These are phyloP conservation scores for Phytophthora megakarya DNA, from an alignment of 352 stramenopile genomes.

Conservation along the genomic window DNA sequence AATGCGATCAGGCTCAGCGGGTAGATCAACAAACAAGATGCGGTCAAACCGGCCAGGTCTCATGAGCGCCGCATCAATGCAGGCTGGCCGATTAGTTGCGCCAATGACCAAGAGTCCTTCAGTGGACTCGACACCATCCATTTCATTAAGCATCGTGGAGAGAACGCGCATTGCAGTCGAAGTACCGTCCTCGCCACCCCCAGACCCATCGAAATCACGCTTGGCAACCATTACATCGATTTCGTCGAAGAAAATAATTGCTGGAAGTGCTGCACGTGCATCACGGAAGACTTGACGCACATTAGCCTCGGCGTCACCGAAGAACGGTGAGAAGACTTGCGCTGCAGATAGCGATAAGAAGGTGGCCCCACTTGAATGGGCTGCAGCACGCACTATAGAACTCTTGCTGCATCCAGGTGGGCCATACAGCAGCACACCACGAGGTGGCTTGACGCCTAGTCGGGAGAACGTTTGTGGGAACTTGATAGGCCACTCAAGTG, in stretches of 20 bases:
- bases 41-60: conserved; percentile 96
- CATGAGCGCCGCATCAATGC: conserved; percentile 97
- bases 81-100: conserved; percentile 97
- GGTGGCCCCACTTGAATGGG: conserved; percentile 71
- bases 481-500: conserved; percentile 88
- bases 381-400: conserved; percentile 84
- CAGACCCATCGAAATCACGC: conserved; percentile 62
- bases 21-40: conserved; percentile 95
- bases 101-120: conserved; percentile 97
- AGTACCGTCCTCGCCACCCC: conserved; percentile 42
- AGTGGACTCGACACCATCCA: conserved; percentile 95
- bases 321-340: conserved; percentile 89
- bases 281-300: conserved; percentile 83
- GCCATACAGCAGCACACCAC: conserved; percentile 88
- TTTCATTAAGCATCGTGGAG: conserved; percentile 97
- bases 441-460: conserved; percentile 73
- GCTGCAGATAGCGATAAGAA: conserved; percentile 89
- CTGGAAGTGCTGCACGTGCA: conserved; percentile 74
- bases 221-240: conserved; percentile 89
- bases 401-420: conserved; percentile 92
- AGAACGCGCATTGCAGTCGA: conserved; percentile 92
- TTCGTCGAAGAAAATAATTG: conserved; percentile 94
- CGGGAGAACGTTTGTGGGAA: conserved; percentile 74
- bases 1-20: conserved; percentile 55
- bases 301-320: conserved; percentile 87